Conservation (phyloP, 2,329 filamentous ascomycete species). For the Graphilbum fragrans region DNA sequence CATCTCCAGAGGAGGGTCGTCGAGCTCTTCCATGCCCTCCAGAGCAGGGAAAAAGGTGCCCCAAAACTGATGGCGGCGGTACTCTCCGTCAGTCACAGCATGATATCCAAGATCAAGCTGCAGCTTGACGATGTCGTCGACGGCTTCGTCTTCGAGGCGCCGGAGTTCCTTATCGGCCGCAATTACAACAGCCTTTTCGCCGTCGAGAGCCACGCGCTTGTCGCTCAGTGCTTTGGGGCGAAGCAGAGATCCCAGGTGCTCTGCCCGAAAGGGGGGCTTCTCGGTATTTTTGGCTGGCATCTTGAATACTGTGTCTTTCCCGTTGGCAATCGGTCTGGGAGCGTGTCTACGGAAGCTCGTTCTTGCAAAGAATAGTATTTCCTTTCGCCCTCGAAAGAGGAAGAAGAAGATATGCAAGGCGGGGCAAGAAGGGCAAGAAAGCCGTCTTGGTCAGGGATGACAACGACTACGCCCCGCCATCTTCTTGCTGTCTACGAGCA, state of each 20-base stretch:
- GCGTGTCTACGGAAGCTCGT: too few relatives aligned
- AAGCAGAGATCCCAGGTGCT: constrained; percentile 63
- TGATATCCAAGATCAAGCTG: constrained; percentile 46
- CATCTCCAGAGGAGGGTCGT: constrained; percentile 18
- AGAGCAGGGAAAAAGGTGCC: constrained; percentile 24
- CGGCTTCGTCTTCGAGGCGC: constrained; percentile 42
- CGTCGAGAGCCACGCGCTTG: constrained; percentile 19
- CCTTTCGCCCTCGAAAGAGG: too few relatives aligned
- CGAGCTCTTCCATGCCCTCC: constrained; percentile 26
- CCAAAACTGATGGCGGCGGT: constrained; percentile 25
- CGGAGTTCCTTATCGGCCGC: constrained; percentile 31
- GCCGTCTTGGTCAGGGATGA: too few relatives aligned
- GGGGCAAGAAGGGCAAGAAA: too few relatives aligned
- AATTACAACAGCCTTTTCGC: constrained; percentile 23
- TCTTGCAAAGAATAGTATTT: too few relatives aligned
- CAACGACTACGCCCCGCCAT: too few relatives aligned
- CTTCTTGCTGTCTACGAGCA: too few relatives aligned
- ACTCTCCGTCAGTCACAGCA: constrained; percentile 50
- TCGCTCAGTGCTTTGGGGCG: constrained; percentile 54
- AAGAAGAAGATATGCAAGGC: too few relatives aligned
- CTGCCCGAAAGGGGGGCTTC: constrained; percentile 53
- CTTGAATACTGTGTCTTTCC: too few relatives aligned
- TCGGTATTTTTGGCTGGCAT: too few relatives aligned
- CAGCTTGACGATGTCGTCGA: constrained; percentile 44
- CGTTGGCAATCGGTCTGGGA: too few relatives aligned